Evolutionary conservation across 148 eudicot genomes (phyloP).

Genomic region (Chenopodium suecicum): DNA sequence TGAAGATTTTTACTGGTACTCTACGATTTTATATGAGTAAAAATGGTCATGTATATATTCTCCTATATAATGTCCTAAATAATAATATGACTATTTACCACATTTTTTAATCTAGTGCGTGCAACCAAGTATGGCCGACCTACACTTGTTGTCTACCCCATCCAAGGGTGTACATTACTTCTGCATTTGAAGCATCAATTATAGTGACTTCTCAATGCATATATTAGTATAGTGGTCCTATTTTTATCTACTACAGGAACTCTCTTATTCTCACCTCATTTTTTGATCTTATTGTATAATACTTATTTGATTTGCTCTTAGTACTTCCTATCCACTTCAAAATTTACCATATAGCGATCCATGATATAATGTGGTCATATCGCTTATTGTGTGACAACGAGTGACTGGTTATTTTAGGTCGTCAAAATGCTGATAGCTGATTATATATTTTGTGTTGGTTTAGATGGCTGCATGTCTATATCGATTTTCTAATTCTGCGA

Average conservation of each 20-base stretch:
- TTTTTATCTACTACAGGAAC: not conserved
- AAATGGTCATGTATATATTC: not conserved
- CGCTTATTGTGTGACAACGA: no score
- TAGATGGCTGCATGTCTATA: not conserved
- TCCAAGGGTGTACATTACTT: slow-evolving; percentile 21
- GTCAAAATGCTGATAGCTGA: no score
- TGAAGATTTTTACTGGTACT: slow-evolving; percentile 1
- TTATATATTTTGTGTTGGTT: no score
- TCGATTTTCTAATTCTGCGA: no score
- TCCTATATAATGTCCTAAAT: not conserved
- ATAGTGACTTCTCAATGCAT: slow-evolving; percentile 24
- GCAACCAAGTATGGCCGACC: slow-evolving; percentile 17
- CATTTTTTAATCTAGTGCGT: not conserved
- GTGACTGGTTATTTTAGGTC: no score
- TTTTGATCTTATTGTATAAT: not conserved
- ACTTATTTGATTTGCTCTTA: not conserved
- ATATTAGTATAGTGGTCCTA: slow-evolving; percentile 23
- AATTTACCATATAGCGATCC: no score
- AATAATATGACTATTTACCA: not conserved
- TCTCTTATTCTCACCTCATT: slow-evolving; percentile 5
- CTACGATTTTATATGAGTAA: not conserved
- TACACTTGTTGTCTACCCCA: slow-evolving; percentile 6
- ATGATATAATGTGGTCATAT: no score
- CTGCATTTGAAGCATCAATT: slow-evolving; percentile 16
- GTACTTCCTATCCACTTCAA: not conserved